Evolutionary conservation across 2,329 filamentous ascomycete species (phyloP).

Genomic region (Aspergillus fischeri): DNA sequence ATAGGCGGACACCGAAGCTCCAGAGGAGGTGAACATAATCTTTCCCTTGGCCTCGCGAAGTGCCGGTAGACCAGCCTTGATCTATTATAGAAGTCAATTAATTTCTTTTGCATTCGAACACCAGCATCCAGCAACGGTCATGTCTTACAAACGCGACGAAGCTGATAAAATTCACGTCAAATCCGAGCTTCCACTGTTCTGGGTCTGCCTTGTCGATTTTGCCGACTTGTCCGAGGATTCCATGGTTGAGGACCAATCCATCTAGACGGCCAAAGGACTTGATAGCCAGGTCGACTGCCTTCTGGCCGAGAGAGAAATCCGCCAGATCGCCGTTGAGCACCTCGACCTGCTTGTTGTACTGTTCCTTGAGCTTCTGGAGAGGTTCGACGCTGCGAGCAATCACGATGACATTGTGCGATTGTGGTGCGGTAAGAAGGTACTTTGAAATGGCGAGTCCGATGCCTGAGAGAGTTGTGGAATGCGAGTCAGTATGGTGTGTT

Average conservation of each 20-base stretch:
- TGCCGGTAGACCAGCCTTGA: constrained; percentile 29
- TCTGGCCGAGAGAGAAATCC: constrained; percentile 52
- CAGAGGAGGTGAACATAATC: constrained; percentile 36
- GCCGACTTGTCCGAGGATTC: constrained; percentile 69
- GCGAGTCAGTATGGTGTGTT: not conserved
- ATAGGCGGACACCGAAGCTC: constrained; percentile 29
- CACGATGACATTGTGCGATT: constrained; percentile 54
- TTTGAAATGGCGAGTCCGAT: constrained; percentile 60
- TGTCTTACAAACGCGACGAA: constrained; percentile 67
- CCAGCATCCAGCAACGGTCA: not conserved
- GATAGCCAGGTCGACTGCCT: constrained; percentile 62
- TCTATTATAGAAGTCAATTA: constrained; percentile 9
- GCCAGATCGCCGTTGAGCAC: constrained; percentile 56
- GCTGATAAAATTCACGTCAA: constrained; percentile 85
- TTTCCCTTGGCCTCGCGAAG: constrained; percentile 32
- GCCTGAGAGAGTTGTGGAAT: constrained; percentile 34
- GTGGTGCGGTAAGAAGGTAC: constrained; percentile 51
- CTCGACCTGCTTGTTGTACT: constrained; percentile 53
- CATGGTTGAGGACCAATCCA: constrained; percentile 84
- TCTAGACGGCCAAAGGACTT: constrained; percentile 70
- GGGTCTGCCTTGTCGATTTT: constrained; percentile 63
- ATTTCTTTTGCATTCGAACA: not conserved
- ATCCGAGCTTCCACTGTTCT: constrained; percentile 70
- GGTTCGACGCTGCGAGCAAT: constrained; percentile 54
- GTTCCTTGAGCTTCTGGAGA: constrained; percentile 50